Percentiles rank a stretch among this genome's conserved stretches.
phyloP scores from a whole-genome alignment of 371 early-diverging fungal species.

The Apophysomyces sp. region DNA sequence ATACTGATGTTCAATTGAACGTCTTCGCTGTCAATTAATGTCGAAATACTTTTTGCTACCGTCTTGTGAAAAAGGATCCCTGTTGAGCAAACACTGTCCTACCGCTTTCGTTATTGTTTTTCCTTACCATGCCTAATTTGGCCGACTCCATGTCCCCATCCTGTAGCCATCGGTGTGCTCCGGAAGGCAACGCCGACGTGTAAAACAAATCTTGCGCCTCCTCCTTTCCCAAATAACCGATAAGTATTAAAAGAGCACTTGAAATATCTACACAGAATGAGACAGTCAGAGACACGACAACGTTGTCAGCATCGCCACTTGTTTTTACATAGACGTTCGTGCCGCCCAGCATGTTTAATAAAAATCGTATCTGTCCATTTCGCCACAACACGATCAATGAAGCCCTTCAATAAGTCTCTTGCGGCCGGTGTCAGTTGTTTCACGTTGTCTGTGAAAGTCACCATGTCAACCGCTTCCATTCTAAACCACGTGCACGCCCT shows the following conservation, averaged over 20 bases:
- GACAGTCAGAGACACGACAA: background rate
- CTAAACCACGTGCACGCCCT: too few species aligned
- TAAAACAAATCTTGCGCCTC: slow-evolving; percentile 5
- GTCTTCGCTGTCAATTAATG: slow-evolving; percentile 17
- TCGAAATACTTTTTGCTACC: slow-evolving; percentile 35
- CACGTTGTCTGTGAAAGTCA: background rate
- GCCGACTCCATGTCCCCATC: slow-evolving; percentile 22
- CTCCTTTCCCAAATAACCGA: slow-evolving; percentile 19
- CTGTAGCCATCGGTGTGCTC: slow-evolving; percentile 27
- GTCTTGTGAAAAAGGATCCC: too few species aligned
- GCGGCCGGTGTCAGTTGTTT: background rate
- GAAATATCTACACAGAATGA: slow-evolving; percentile 33
- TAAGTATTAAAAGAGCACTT: slow-evolving; percentile 14
- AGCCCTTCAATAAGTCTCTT: background rate
- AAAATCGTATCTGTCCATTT: slow-evolving; percentile 42
- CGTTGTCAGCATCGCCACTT: background rate
- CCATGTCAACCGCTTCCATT: too few species aligned
- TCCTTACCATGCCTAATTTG: slow-evolving; percentile 35
- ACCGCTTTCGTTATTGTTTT: background rate
- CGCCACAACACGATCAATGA: slow-evolving; percentile 12
- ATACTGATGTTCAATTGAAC: slow-evolving; percentile 28
- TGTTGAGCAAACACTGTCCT: too few species aligned
- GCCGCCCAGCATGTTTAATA: slow-evolving; percentile 23
- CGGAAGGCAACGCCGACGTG: slow-evolving; percentile 9
- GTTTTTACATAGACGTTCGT: slow-evolving; percentile 30